Base-by-base conservation (phyloP, 2,329 filamentous ascomycete species). In the Fusarium sp. region DNA sequence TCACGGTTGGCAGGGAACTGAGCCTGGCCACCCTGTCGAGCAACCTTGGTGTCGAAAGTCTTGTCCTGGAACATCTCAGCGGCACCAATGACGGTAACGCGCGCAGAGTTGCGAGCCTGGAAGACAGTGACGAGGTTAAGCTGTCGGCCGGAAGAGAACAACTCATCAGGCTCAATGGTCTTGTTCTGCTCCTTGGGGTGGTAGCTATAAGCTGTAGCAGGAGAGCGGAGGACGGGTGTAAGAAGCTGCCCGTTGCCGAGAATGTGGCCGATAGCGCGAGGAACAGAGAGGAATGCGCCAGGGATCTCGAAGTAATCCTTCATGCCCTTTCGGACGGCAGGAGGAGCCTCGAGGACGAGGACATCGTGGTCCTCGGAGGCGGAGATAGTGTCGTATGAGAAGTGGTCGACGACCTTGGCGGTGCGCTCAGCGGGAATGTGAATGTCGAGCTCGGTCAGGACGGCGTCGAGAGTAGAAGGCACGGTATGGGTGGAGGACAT, bases 41-140 rank as follows among this genome's bases (percentile, higher is more conserved):
- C 87, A 50, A 97, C 93, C 78, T 89, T 90, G 58, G 92, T 92
- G 59, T 91, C 90, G 76, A 98, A 94, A 93, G 95, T 98, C 80
- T 89, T 86, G 81, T 99, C 89, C 81, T 94, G 89, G 68, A 99
- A 86, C 83, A 95, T 89, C 82, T 98, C 96, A 30, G 90, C 90
- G 28, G 93, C 93, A 59, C 94, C 95, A 42, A 98, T 82, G 21
- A 99, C 87, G 37, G 92, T 91, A 77, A 99, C 88, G 63, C 96
- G 92, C 10, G 96, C 96, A 58, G 93, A 97, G 85, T 98, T 98
- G 80, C 94, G 91, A 30, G 93, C 93, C 83, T 99, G 96, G 80
- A 97, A 84, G 13, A 91, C 87, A 16, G 94, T 93, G n/a, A 97
- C 89, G 23, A 99, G 86, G 45, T 89, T 88, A 69, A 99, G 85